Conservation (phyloP, 768 basidiomycete species). For the Boletus bicolor region DNA sequence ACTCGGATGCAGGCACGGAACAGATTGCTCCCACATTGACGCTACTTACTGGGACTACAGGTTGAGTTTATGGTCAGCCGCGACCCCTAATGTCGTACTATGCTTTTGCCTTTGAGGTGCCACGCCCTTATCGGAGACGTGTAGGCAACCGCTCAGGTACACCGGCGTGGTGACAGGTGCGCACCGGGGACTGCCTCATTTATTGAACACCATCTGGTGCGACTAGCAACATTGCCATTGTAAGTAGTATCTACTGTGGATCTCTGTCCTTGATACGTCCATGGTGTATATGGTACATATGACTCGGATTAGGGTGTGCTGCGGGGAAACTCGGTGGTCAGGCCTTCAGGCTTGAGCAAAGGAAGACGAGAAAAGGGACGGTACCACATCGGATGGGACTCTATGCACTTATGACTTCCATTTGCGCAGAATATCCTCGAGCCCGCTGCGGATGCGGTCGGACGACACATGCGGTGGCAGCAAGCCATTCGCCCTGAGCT, state of each 20-base stretch:
- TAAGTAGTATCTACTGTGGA: neutral
- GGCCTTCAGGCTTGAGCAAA: constrained; percentile 6
- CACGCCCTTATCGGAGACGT: neutral
- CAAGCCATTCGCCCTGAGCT: constrained; percentile 17
- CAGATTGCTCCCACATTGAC: neutral
- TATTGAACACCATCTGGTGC: neutral
- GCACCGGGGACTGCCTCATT: neutral
- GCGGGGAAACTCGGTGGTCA: constrained; percentile 1
- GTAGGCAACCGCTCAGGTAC: neutral
- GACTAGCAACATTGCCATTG: neutral
- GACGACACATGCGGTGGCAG: constrained; percentile 19
- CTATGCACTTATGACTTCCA: constrained; percentile 18
- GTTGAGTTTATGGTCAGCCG: neutral
- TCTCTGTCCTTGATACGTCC: neutral
- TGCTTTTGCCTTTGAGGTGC: neutral
- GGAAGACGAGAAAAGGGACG: neutral
- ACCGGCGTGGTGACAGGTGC: neutral
- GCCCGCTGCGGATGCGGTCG: constrained; percentile 18
- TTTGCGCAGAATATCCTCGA: constrained; percentile 23
- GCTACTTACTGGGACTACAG: neutral
- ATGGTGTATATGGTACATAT: neutral
- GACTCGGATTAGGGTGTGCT: neutral
- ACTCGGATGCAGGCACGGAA: neutral
- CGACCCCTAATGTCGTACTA: neutral
- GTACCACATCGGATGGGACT: neutral